Evolutionary conservation across 176 grass and related monocot species (phyloP).

Genomic region (Hordeum marinum): DNA sequence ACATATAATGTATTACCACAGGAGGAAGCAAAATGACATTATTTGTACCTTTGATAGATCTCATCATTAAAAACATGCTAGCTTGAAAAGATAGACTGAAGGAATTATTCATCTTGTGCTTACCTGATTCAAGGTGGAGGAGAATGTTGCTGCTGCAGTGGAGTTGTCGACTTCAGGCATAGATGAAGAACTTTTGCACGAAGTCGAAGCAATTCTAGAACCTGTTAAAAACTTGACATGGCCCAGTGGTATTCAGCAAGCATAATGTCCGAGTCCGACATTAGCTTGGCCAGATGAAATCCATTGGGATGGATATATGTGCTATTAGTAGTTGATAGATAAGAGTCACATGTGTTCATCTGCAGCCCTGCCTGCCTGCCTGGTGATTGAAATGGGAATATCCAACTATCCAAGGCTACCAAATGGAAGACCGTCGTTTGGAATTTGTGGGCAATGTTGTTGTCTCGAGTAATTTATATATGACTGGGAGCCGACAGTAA

Average conservation of each 20-base stretch:
- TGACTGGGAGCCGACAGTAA: background rate
- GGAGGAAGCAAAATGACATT: background rate
- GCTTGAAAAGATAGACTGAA: background rate
- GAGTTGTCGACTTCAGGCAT: constrained; percentile 67
- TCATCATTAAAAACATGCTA: background rate
- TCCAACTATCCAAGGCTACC: background rate
- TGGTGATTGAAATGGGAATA: background rate
- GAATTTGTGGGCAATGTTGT: background rate
- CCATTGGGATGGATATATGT: background rate
- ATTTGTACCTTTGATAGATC: background rate
- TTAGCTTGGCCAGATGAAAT: background rate
- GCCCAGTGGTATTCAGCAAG: constrained; percentile 73
- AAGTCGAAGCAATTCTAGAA: constrained; percentile 68
- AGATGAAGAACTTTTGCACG: constrained; percentile 61
- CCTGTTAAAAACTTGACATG: constrained; percentile 87
- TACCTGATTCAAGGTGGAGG: constrained; percentile 62
- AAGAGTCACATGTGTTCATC: background rate
- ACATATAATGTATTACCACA: background rate
- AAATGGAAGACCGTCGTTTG: background rate
- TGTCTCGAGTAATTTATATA: background rate
- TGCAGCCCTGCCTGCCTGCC: background rate
- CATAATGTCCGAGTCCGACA: constrained; percentile 13
- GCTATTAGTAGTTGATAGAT: background rate
- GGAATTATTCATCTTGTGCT: background rate
- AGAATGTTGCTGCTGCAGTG: constrained; percentile 61